Evolutionary conservation across 305 asterid species (phyloP).

Genomic region (Fraxinus albicans): DNA sequence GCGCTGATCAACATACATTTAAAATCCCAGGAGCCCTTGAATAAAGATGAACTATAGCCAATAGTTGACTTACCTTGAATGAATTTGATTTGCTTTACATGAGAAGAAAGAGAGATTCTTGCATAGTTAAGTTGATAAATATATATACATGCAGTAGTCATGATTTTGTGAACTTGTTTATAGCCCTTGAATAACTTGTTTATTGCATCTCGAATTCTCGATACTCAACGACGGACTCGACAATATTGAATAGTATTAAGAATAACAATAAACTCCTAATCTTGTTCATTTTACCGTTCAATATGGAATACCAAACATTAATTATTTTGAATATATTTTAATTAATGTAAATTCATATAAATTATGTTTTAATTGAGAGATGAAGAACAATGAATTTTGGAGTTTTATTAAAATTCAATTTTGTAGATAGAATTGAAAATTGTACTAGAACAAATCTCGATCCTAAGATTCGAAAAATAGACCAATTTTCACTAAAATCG

Average conservation of each 20-base stretch:
- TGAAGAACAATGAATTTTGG: not conserved
- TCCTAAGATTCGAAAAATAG: not conserved
- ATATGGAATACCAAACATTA: not conserved
- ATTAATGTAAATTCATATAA: not conserved
- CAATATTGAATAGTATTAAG: not conserved
- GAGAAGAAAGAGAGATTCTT: not conserved
- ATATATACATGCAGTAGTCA: not conserved
- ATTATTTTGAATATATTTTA: not conserved
- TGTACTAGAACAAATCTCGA: not conserved
- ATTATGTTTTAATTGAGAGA: not conserved
- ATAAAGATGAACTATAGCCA: constrained; percentile 75
- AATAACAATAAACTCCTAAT: not conserved
- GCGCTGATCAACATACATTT: constrained; percentile 64
- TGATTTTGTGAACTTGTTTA: not conserved
- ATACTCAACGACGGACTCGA: not conserved
- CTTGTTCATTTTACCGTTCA: not conserved
- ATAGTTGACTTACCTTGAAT: constrained; percentile 1
- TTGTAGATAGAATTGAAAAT: not conserved
- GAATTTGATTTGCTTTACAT: not conserved
- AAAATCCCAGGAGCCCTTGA: constrained; percentile 40
- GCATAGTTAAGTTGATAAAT: not conserved
- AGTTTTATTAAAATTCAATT: not conserved
- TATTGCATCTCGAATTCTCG: not conserved
- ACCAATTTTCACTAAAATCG: not conserved
- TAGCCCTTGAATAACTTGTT: no score